Conservation (phyloP, 2,329 filamentous ascomycete genomes). For the Fusarium tricinctum region DNA sequence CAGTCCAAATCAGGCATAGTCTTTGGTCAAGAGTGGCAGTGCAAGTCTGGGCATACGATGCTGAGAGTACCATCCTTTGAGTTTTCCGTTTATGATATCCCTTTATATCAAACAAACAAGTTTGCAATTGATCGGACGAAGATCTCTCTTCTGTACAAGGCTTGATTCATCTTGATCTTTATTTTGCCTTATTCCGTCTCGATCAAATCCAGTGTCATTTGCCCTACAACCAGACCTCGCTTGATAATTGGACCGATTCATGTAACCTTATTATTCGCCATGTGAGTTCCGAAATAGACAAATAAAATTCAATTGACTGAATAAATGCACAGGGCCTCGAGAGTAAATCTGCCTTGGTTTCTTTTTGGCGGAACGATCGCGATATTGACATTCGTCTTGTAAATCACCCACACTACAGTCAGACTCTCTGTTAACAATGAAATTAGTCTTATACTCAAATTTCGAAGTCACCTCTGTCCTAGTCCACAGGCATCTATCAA, state of each 20-base stretch:
- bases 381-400: constrained; percentile 13
- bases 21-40: constrained; percentile 19
- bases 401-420: background rate
- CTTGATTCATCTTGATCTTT: no score
- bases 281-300: background rate
- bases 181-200: no score
- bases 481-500: background rate
- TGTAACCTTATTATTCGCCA: no score
- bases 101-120: no score
- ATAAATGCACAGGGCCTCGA: constrained; percentile 8
- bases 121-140: no score
- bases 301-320: no score
- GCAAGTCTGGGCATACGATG: constrained; percentile 11
- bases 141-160: no score
- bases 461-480: background rate
- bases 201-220: no score
- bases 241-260: no score
- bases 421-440: background rate
- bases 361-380: constrained; percentile 21
- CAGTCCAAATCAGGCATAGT: constrained; percentile 20
- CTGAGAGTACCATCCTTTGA: background rate
- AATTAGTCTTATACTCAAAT: background rate
- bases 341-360: constrained; percentile 23
- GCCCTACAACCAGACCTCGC: no score
- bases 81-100: no score